A percentile compares a stretch with the other conserved stretches of the same genome.
phyloP scores from a whole-genome alignment of 2,329 filamentous ascomycete genomes.

The Raffaelea ambrosiae region DNA sequence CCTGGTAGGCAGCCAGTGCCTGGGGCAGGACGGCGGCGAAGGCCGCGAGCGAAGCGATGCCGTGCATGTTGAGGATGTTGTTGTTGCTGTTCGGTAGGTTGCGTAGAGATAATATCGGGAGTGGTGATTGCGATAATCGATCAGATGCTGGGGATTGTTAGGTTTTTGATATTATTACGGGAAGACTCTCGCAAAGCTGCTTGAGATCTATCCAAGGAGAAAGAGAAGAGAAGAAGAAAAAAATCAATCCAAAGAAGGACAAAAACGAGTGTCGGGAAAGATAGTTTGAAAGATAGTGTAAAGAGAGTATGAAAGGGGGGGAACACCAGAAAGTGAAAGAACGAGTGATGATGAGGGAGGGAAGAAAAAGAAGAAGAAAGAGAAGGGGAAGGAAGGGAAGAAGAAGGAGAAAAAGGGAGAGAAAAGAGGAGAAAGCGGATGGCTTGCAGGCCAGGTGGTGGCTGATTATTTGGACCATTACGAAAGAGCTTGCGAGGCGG shows the following conservation, averaged over 20 bases:
- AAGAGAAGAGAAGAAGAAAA: too few species aligned
- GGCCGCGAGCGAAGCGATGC: slow-evolving; percentile 9
- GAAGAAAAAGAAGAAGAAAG: slow-evolving; percentile 1
- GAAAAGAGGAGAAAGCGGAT: too few species aligned
- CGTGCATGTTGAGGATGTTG: slow-evolving; percentile 7
- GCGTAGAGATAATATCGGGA: too few species aligned
- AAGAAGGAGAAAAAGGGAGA: background rate
- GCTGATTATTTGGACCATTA: too few species aligned
- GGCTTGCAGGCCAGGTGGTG: too few species aligned
- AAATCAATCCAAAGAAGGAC: background rate
- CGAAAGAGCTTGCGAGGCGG: too few species aligned
- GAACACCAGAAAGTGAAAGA: slow-evolving; percentile 1
- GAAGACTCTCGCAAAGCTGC: too few species aligned
- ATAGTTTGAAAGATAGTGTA: background rate
- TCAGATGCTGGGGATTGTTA: background rate
- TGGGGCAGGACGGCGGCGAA: slow-evolving; percentile 11
- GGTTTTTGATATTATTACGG: background rate
- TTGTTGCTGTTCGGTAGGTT: background rate
- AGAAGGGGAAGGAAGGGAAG: background rate
- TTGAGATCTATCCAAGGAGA: slow-evolving; percentile 4
- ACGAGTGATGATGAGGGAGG: background rate
- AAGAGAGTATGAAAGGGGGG: background rate
- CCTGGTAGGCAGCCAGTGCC: slow-evolving; percentile 30
- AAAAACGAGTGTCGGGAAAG: slow-evolving; percentile 4
- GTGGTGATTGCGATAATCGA: background rate